phyloP scores from a whole-genome alignment of 192 early-diverging fungal species.

The Phycomyces nitens region DNA sequence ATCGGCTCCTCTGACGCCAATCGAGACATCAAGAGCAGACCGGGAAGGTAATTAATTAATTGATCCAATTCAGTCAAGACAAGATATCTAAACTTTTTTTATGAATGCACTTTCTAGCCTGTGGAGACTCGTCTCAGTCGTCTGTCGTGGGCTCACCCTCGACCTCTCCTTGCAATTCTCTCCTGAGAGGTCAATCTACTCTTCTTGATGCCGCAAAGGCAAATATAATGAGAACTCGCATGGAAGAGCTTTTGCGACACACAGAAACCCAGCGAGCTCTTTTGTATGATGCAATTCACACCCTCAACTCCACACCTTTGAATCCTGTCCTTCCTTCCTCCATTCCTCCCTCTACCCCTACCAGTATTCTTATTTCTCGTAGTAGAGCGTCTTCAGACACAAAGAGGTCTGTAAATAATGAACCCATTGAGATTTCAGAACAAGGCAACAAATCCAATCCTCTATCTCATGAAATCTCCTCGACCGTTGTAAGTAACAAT shows the following conservation, averaged over 20 bases:
- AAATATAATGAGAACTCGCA: background rate
- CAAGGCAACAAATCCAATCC: background rate
- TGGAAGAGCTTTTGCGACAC: slow-evolving; percentile 11
- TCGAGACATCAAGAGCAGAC: background rate
- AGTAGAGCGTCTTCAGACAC: background rate
- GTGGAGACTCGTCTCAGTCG: background rate
- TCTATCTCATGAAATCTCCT: background rate
- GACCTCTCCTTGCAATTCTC: background rate
- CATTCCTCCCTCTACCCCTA: too few relatives aligned
- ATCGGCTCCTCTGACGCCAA: background rate
- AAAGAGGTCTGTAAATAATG: background rate
- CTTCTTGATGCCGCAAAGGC: slow-evolving; percentile 2
- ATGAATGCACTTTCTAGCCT: background rate
- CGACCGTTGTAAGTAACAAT: background rate
- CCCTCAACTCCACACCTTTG: background rate
- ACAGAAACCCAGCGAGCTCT: slow-evolving; percentile 10
- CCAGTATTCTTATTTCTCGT: background rate
- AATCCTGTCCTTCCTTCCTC: background rate
- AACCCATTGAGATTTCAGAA: background rate
- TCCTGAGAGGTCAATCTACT: slow-evolving; percentile 7
- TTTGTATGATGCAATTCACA: slow-evolving; percentile 3
- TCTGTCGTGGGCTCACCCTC: background rate
- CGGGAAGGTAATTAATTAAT: background rate
- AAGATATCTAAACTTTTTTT: too few relatives aligned
- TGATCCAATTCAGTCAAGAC: too few relatives aligned